phyloP scores from a whole-genome alignment of 169 alveolate species.

The Perkinsus olseni region DNA sequence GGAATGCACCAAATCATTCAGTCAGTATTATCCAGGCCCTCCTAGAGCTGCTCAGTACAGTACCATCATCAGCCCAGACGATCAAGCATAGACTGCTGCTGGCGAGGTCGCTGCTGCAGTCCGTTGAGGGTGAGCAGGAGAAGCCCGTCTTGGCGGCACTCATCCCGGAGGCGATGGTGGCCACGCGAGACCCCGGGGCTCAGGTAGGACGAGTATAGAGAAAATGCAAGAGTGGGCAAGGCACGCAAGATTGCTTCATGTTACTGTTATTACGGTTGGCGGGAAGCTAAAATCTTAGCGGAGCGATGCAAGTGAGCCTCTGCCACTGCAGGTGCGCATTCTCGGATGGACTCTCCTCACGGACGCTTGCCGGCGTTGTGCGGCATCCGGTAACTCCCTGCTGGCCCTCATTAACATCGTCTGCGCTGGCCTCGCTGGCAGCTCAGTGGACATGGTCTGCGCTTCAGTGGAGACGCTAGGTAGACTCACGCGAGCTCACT shows the following conservation, averaged over 20 bases:
- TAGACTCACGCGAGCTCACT: neutral
- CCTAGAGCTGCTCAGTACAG: neutral
- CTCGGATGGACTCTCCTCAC: neutral
- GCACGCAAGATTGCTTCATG: too few relatives aligned
- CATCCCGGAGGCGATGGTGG: neutral
- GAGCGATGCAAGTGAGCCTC: too few relatives aligned
- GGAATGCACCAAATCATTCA: too few relatives aligned
- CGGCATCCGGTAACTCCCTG: neutral
- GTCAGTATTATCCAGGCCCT: too few relatives aligned
- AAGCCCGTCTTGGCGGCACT: neutral
- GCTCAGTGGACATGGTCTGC: neutral
- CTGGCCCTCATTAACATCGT: neutral
- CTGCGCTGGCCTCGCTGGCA: neutral
- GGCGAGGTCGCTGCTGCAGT: neutral
- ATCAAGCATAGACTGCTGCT: neutral
- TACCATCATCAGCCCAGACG: neutral
- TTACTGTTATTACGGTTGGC: too few relatives aligned
- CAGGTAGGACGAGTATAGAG: neutral
- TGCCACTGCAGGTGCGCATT: neutral
- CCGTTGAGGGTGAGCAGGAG: neutral
- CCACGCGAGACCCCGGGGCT: neutral
- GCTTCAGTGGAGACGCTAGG: neutral
- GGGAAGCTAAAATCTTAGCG: too few relatives aligned
- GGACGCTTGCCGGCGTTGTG: neutral
- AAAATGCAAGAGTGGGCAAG: neutral